Base-by-base conservation (phyloP, 768 basidiomycete species). In the Paxillus ammoniavirescens region DNA sequence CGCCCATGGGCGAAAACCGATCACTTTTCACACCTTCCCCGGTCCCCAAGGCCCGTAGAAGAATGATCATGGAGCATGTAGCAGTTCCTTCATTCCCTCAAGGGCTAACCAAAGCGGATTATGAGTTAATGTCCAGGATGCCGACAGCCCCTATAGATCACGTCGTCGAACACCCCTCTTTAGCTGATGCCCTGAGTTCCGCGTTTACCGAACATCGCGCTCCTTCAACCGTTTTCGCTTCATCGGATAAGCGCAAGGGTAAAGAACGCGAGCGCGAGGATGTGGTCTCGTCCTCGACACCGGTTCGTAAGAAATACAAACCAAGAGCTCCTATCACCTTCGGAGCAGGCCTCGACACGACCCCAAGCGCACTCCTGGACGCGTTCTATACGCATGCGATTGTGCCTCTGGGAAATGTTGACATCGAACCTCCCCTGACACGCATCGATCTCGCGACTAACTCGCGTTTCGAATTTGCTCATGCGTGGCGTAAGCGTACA, bases 21-120 rank as follows among this genome's bases (percentile, higher is more conserved):
- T 68, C 64, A 9, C 65, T 71, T 40, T 70, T 70, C 45, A 70
- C 68, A 0, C 70, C 69, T 23, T 65, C 68, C 12, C 60, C 61
- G 4, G 52, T 38, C 6, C 31, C 50, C 7, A 60, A 42, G 44
- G 55, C 33, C 47, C 67, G 55, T 1, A 17, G 49, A 3, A 56
- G 58, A 13, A 1, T 42, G 6, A 4, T 55, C 33, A 30, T 71
- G 2, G 55, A 61, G 42, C 43, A 62, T 47, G 5, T 71, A 7
- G 52, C 54, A 5, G 64, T 54, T 12, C 68, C 68, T 28, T 13
- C 58, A 1, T 47, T 70, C 28, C 61, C 64, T 5, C 56, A 59
- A 26, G 68, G 59, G 14, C 33, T 58, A 9, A 57, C 55, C 42
- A 70, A 51, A 49, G 52, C 50, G 0, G 56, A 62, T 40, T 68